Evolutionary conservation across 805 yeast species (phyloP), one percentile per base, ranked within the genome.

Genomic region (Debaryomyces tyrocola): DNA sequence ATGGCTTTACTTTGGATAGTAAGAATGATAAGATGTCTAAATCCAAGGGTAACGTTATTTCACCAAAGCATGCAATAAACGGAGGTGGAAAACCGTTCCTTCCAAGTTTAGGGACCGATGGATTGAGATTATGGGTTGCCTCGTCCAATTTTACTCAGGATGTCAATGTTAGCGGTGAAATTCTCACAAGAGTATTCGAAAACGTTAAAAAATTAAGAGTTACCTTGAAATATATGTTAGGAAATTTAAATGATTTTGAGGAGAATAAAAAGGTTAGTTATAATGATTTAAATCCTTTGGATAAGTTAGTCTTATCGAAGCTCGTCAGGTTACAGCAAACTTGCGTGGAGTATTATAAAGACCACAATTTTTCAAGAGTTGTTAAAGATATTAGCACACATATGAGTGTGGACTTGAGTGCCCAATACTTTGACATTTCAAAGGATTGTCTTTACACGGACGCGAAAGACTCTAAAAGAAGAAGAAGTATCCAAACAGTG

Each of bases 1-100:
- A 94, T 64, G 99, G 99, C 0, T 94, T 94, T 60, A 85, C 88
- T 0, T 69, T 94, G 49, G 99, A 94, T 67, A 89, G 83, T 53
- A 80, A 84, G 50, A 92, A 94, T 14, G 77, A 78, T 46, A 94
- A 94, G 58, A 92, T 92, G 98, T 91, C 97, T 3, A 94, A 94
- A 60, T 89, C 97, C 0, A 67, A 87, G 33, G 97, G 97, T 0
- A 94, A 94, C 55, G 83, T 83, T 0, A 78, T 91, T 17, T 62
- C 78, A 1, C 98, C 98, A 0, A 57, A 57, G 3, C 82, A 82
- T 31, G 79, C 90, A 7, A 79, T 92, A 31, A 67, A 78, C 33
- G 96, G 95, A 2, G 70, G 77, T 4, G 63, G 66, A 6, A 69
- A 71, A 29, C 70, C 70, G 7, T 51, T 56, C 12, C 54, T 69